Evolutionary conservation across 192 early-diverging fungal species (phyloP), one percentile per base, ranked within the genome.

Genomic region (Oehlia diaphana): DNA sequence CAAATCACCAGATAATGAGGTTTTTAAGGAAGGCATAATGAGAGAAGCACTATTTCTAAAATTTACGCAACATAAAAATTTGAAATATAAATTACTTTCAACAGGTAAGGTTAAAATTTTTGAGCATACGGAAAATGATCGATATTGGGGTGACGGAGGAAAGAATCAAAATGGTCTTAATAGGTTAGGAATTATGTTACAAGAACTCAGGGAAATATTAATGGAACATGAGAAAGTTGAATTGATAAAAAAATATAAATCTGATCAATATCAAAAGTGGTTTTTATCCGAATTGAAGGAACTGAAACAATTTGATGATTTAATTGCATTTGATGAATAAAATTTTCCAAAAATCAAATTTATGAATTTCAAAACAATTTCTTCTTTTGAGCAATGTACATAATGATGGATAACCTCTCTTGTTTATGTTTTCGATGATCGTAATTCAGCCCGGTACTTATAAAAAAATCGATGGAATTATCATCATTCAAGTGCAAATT

Each of bases 11-110:
- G 23, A 47, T 26, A 65, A 49, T 13, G 2, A 1, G 14, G 50
- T 65, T 16, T 77, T 67, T 31, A 87, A 88, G 64, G 87, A 86
- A 69, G 76, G 77, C 44, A 26, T 86, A 1, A 88, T 88, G 87
- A 61, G 50, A 3, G 58, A 76, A 2, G 85, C 82, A 42, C 74
- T 85, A 23, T 28, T 78, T 26, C 66, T 76, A 72, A 88, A 88
- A 78, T 88, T 86, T 74, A 28, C 79, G n/a, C 85, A 86, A 74
- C 79, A 86, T 65, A 33, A 50, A 16, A 19, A 76, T 7, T 74
- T 88, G 37, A 71, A 81, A 21, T 31, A 82, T 19, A 76, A 84
- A 65, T 50, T 88, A 26, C 33, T 79, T 2, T 72, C 73, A 0
- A 88, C 87, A 0, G 82, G 83, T 0, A 74, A 77, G 9, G 79